Evolutionary conservation across 805 yeast species (phyloP), one percentile per base, ranked within the genome.

Genomic region (Ogataea degrootiae): DNA sequence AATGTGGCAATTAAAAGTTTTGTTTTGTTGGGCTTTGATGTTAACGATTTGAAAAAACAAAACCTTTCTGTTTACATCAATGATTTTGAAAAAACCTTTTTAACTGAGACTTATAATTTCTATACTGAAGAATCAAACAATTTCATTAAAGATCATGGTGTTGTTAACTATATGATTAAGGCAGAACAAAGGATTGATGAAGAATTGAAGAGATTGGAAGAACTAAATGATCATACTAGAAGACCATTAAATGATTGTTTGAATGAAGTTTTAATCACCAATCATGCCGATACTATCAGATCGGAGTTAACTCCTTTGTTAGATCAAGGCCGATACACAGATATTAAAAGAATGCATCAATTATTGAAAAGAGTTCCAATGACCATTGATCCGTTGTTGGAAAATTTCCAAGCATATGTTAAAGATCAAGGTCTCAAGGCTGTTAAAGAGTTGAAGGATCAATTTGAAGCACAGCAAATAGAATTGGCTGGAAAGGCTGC

Each of bases 11-110:
- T 92, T 52, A 85, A 82, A 58, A 91, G 97, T 1, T 82, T 91
- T 70, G 97, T 92, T 12, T 77, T 82, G 40, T 74, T 94, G 53
- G 98, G 99, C 5, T 84, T 95, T 56, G 98, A 94, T 63, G 83
- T 82, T 48, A 90, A 85, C 62, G 97, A 90, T 67, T 76, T 87
- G 65, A 90, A 87, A 68, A 90, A 89, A 61, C 80, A 88, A 44
- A 89, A 87, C 61, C 73, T 91, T 60, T 76, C 83, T 19, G 90
- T 91, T 33, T 94, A 94, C 68, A 80, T 85, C 54, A 82, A 82
- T 48, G 77, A 77, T 57, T 94, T 92, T 60, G 97, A 94, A 65
- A 74, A 70, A 39, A 80, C 82, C 37, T 94, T 89, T 63, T 73
- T 94, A 54, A 80, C 77, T 22, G 83, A 80, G 45, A 85, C 94